These are phyloP conservation scores for Alternaria dauci DNA, from an alignment of 2,329 filamentous ascomycete genomes.

Conservation along the genomic window DNA sequence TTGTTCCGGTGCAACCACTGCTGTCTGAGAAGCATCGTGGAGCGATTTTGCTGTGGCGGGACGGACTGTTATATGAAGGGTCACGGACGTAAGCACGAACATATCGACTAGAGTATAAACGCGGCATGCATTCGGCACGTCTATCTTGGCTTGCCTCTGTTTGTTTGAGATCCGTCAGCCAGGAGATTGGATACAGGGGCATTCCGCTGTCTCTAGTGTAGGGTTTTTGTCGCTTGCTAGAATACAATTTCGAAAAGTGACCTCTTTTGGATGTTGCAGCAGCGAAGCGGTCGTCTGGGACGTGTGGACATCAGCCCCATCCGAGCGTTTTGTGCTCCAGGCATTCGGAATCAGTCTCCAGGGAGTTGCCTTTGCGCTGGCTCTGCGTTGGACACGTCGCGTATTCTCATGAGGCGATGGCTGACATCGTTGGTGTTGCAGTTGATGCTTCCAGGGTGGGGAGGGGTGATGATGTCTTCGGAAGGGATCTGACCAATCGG, in stretches of 20 bases:
- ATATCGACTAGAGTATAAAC: neutral
- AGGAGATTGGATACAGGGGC: neutral
- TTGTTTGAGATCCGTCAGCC: neutral
- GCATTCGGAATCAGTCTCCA: neutral
- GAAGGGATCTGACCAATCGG: slow-evolving; percentile 12
- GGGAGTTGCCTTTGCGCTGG: neutral
- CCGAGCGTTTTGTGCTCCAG: neutral
- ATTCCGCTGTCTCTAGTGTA: neutral
- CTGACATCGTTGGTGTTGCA: neutral
- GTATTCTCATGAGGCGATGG: neutral
- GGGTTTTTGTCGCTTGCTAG: neutral
- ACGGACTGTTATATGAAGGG: neutral
- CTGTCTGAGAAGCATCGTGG: too few relatives aligned
- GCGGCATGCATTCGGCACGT: neutral
- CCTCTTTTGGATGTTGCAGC: neutral
- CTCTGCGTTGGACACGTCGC: neutral
- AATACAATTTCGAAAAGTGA: neutral
- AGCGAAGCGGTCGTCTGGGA: neutral
- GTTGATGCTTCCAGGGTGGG: neutral
- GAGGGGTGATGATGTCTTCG: neutral
- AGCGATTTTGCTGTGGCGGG: neutral
- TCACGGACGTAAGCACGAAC: neutral
- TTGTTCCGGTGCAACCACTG: neutral
- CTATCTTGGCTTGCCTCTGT: neutral
- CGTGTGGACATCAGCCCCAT: neutral